Conservation (phyloP, 352 stramenopile species). For the Phytophthora fragariaefolia region DNA sequence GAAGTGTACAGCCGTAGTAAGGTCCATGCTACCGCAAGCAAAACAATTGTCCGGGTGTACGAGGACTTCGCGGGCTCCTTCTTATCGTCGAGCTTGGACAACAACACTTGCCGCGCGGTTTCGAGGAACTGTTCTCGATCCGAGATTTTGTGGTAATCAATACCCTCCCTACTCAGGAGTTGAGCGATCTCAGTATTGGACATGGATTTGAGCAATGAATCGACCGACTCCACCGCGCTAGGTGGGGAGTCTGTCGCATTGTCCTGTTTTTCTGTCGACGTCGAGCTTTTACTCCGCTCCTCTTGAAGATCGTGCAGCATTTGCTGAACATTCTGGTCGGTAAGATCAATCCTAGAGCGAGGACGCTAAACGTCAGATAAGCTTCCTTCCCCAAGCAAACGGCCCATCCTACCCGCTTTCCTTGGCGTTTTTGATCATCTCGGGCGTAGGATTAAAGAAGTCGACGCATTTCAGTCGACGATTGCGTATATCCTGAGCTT, state of each 20-base stretch:
- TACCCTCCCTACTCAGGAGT: slow-evolving; percentile 65
- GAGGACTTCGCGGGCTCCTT: slow-evolving; percentile 31
- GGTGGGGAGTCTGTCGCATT: slow-evolving; percentile 22
- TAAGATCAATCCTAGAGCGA: slow-evolving; percentile 85
- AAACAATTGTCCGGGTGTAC: slow-evolving; percentile 62
- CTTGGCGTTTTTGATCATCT: slow-evolving; percentile 85
- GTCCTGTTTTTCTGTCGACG: slow-evolving; percentile 14
- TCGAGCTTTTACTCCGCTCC: slow-evolving; percentile 47
- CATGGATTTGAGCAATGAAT: slow-evolving; percentile 80
- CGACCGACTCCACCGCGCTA: slow-evolving; percentile 53
- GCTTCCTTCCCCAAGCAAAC: no score
- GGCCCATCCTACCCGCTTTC: slow-evolving; percentile 63
- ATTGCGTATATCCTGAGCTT: slow-evolving; percentile 55
- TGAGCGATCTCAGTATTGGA: slow-evolving; percentile 71
- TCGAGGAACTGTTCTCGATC: slow-evolving; percentile 80
- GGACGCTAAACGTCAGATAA: no score
- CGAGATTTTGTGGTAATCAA: slow-evolving; percentile 81
- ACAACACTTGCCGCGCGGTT: slow-evolving; percentile 70
- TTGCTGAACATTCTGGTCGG: slow-evolving; percentile 71
- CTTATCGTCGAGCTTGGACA: slow-evolving; percentile 55
- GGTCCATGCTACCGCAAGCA: slow-evolving; percentile 71
- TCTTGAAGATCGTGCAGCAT: slow-evolving; percentile 87
- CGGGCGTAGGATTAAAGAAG: slow-evolving; percentile 75
- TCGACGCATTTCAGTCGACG: slow-evolving; percentile 67
- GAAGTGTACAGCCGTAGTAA: slow-evolving; percentile 74